Evolutionary conservation across 1,139 yeast species (phyloP).

Genomic region (Sugiyamaella xylanicola): DNA sequence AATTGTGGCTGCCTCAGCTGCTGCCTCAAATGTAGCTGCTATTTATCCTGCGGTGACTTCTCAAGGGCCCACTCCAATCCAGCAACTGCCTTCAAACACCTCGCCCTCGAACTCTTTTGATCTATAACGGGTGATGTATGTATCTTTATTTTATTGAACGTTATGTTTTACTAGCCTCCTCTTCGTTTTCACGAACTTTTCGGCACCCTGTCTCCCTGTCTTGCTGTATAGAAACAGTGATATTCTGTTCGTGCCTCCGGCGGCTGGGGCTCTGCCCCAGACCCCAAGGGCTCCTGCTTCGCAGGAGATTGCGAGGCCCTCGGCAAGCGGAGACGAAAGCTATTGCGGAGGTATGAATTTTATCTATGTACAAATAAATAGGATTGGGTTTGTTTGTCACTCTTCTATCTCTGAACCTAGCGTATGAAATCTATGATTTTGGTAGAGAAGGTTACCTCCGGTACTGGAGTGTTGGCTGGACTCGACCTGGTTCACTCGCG

Average conservation of each 20-base stretch:
- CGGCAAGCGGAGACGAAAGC: no score
- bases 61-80: conserved; percentile 3
- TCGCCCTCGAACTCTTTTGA: conserved; percentile 11
- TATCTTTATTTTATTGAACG: background rate
- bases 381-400: background rate
- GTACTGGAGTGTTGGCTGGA: conserved; percentile 16
- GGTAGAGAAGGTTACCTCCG: conserved; percentile 33
- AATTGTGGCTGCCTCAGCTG: conserved; percentile 15
- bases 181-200: no score
- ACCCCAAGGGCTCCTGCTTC: background rate
- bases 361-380: conserved; percentile 15
- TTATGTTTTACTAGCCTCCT: background rate
- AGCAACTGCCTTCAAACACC: background rate
- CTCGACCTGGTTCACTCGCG: conserved; percentile 45
- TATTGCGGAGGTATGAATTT: no score
- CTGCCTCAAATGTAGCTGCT: conserved; percentile 8
- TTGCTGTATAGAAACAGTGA: no score
- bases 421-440: conserved; percentile 34
- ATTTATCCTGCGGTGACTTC: conserved; percentile 4
- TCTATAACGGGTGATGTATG: background rate
- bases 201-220: no score
- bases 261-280: background rate
- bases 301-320: no score
- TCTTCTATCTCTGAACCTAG: conserved; percentile 28
- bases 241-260: no score